Evolutionary conservation across 2,329 filamentous ascomycete species (phyloP), one percentile per base, ranked within the genome.

Genomic region (Stemphylium beticola): DNA sequence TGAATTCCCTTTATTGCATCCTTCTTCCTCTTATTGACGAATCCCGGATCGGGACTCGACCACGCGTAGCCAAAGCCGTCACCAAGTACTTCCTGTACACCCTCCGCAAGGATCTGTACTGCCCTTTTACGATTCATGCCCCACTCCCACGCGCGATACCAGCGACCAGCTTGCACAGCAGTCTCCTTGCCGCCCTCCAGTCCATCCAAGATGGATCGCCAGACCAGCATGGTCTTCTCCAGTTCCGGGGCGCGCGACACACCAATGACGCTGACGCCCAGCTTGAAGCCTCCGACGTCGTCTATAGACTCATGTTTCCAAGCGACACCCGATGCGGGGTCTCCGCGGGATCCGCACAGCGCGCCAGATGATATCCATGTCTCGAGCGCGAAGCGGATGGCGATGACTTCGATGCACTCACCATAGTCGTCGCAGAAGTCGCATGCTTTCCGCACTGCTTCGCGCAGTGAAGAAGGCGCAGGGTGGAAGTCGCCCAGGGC

Each of bases 401-500:
- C 88, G 14, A 96, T 85, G 42, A 90, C 87, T 75, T 97, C 93
- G 5, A 98, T 78, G 57, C 85, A 87, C 74, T 96, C 89, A 15
- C 85, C 87, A 31, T 87, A 83, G 0, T 74, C 73, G 44, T 85
- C 82, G 33, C 87, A 88, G 67, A 91, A 84, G 17, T 80, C 76
- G 22, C 86, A 84, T 5, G 91, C 85, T 17, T 79, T 75, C 55
- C 83, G 81, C 63, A 92, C 87, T 0, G 83, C 86, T 38, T 81
- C 76, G 33, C 93, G 85, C 58, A 98, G 77, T 0, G 81, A 87
- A 36, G 84, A 78, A 0, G 90, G 90, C 1, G 92, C 88, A 0
- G 95, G 95, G 74, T 99, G 95, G 85, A 92, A 98, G 65, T 89
- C 85, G 1, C 90, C 89, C 80, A 90, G 86, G 8, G 87, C 88